Evolutionary conservation across 2,329 filamentous ascomycete species (phyloP).

Genomic region (Paradendryphiella salina): DNA sequence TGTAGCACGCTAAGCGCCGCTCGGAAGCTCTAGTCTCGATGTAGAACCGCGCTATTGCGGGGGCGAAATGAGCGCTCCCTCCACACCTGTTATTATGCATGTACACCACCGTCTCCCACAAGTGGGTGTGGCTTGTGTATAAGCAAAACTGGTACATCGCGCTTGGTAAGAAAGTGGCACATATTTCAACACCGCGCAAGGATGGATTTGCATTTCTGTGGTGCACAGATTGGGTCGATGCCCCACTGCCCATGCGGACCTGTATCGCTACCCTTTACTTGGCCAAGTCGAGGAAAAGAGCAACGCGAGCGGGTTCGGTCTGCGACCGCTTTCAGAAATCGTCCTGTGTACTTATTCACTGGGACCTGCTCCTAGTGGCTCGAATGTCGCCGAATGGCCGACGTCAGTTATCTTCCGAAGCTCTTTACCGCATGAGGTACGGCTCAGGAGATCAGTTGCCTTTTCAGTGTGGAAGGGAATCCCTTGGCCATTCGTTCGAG

Average conservation of each 20-base stretch:
- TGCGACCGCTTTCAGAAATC: background rate
- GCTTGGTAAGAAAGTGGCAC: background rate
- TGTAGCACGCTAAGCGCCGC: background rate
- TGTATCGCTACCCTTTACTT: background rate
- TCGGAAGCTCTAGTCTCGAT: background rate
- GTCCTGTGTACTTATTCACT: background rate
- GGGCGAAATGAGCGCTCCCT: constrained; percentile 5
- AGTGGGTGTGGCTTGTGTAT: background rate
- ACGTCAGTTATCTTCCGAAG: background rate
- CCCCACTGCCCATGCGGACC: background rate
- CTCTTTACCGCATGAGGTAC: background rate
- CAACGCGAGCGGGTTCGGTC: background rate
- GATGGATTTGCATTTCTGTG: background rate
- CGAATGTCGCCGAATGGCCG: background rate
- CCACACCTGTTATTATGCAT: constrained; percentile 3
- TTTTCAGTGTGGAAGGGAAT: background rate
- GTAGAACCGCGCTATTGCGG: constrained; percentile 1
- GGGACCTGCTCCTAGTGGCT: background rate
- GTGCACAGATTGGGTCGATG: background rate
- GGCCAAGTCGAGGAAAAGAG: background rate
- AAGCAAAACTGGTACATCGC: background rate
- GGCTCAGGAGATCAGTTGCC: background rate
- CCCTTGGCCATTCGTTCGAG: background rate
- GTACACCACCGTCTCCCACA: background rate
- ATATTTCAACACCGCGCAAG: background rate